Percentiles rank a stretch among this genome's conserved stretches.
These are phyloP conservation scores for Suhomyces panamericanus DNA, from an alignment of 1,139 yeast species.

Conservation along the genomic window DNA sequence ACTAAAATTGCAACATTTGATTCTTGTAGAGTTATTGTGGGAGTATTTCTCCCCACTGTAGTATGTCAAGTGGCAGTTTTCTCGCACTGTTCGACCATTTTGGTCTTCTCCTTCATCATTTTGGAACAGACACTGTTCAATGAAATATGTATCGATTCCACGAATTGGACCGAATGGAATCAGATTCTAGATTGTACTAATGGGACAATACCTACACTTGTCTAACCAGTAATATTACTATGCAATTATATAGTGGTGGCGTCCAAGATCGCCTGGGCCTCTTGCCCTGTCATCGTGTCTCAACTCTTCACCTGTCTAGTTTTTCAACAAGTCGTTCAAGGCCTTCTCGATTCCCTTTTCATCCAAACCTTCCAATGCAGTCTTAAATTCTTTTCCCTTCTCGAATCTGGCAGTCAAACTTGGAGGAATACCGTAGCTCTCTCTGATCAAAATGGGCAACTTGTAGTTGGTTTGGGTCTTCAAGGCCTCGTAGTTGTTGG, in stretches of 20 bases:
- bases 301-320: slow-evolving; percentile 6
- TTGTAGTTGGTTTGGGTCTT: slow-evolving; percentile 46
- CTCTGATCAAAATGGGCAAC: slow-evolving; percentile 74
- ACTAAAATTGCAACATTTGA: too few relatives aligned
- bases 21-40: too few relatives aligned
- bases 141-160: too few relatives aligned
- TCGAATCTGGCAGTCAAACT: slow-evolving; percentile 70
- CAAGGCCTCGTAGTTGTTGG: slow-evolving; percentile 59
- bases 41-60: not conserved
- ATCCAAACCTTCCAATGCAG: slow-evolving; percentile 47
- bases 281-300: not conserved
- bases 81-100: too few relatives aligned
- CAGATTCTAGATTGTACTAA: too few relatives aligned
- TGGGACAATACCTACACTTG: not conserved
- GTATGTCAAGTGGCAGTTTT: too few relatives aligned
- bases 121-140: too few relatives aligned
- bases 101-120: too few relatives aligned
- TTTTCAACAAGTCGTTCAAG: slow-evolving; percentile 40
- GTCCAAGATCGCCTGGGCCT: not conserved
- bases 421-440: slow-evolving; percentile 71
- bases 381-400: slow-evolving; percentile 46
- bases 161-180: too few relatives aligned
- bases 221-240: slow-evolving; percentile 5
- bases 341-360: slow-evolving; percentile 41
- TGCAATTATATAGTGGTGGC: slow-evolving; percentile 7